phyloP scores from a whole-genome alignment of 2,329 filamentous ascomycete species.

The Cladobotryum mycophilum region DNA sequence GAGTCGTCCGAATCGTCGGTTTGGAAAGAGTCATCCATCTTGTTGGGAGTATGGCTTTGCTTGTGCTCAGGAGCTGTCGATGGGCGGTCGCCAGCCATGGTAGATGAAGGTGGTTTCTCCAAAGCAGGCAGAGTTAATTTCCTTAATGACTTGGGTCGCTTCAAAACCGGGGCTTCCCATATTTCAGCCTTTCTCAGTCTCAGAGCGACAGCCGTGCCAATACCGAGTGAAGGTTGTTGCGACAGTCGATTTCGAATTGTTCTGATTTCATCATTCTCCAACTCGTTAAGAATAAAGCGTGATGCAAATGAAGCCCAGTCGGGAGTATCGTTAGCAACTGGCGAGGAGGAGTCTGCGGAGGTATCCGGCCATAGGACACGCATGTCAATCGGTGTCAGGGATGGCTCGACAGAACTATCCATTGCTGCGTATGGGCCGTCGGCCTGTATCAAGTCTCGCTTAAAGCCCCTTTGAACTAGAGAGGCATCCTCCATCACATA shows the following conservation, averaged over 20 bases:
- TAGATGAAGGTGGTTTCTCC: conserved; percentile 8
- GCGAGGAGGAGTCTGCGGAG: neutral
- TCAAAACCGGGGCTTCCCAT: conserved; percentile 10
- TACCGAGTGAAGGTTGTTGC: conserved; percentile 17
- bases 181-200: conserved; percentile 17
- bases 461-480: conserved; percentile 64
- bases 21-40: neutral
- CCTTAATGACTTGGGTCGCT: neutral
- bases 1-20: neutral
- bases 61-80: neutral
- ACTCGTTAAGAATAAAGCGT: neutral
- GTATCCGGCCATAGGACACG: conserved; percentile 6
- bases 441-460: conserved; percentile 45
- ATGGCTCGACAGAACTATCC: conserved; percentile 12
- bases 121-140: neutral
- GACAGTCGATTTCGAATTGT: conserved; percentile 9
- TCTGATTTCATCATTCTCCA: neutral
- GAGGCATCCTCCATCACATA: conserved; percentile 69
- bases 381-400: conserved; percentile 4
- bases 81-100: conserved; percentile 7
- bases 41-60: too few relatives aligned
- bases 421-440: conserved; percentile 40
- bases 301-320: neutral
- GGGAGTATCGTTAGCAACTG: neutral
- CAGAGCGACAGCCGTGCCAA: conserved; percentile 15